These are phyloP conservation scores for Leccinum olivaceopallidum DNA, from an alignment of 768 basidiomycete genomes.

Conservation along the genomic window DNA sequence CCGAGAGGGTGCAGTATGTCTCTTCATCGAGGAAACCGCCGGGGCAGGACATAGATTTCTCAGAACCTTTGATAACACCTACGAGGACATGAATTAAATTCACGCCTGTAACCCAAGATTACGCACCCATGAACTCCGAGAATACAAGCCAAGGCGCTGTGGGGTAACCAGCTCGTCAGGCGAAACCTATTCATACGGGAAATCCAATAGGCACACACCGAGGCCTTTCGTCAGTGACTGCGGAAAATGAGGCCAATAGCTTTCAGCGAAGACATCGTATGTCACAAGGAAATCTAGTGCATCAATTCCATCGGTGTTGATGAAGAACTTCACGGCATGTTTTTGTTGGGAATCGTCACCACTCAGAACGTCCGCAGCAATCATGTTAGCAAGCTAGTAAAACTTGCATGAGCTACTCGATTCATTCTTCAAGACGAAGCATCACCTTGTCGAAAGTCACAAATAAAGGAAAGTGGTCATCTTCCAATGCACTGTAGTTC, in stretches of 20 bases:
- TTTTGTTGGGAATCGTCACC: slow-evolving; percentile 6
- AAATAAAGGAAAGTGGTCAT: slow-evolving; percentile 69
- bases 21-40: slow-evolving; percentile 42
- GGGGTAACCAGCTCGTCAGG: neutral
- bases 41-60: slow-evolving; percentile 41
- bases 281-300: slow-evolving; percentile 36
- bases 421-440: neutral
- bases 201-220: slow-evolving; percentile 36
- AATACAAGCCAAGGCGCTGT: slow-evolving; percentile 64
- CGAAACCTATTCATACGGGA: neutral
- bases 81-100: neutral
- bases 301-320: slow-evolving; percentile 14
- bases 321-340: slow-evolving; percentile 17
- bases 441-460: slow-evolving; percentile 63
- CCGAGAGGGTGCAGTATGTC: slow-evolving; percentile 49
- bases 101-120: neutral
- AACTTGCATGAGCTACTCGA: neutral
- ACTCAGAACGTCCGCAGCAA: slow-evolving; percentile 25
- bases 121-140: slow-evolving; percentile 62
- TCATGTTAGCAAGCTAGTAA: slow-evolving; percentile 26
- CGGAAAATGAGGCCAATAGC: slow-evolving; percentile 64
- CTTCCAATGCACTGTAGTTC: slow-evolving; percentile 54
- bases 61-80: slow-evolving; percentile 70
- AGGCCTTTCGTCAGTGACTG: slow-evolving; percentile 51
- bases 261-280: slow-evolving; percentile 46